Evolutionary conservation across 768 basidiomycete species (phyloP), one percentile per base, ranked within the genome.

Genomic region (Mycena rebaudengoi): DNA sequence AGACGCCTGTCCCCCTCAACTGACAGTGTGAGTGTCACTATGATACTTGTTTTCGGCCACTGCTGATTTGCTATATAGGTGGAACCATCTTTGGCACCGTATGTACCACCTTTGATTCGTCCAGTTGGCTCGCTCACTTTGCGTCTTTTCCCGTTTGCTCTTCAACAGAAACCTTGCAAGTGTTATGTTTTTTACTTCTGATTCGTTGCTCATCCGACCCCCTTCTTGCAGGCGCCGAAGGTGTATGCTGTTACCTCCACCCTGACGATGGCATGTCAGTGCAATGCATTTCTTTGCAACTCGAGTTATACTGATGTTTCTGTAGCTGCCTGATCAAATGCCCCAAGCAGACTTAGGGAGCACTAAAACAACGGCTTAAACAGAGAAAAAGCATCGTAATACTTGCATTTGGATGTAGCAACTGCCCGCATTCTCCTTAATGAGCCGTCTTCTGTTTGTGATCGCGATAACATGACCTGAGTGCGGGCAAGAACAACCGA

Each of bases 21-120:
- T 40, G 56, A 52, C 7, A 43, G 23, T 64, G 62, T 64, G 53
- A 39, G 39, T 23, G 5, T 35, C 7, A 16, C 44, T 18, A 7
- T 7, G n/a, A 30, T 11, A 10, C 23, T 1, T 3, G 5, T n/a
- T 32, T 12, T 28, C 18, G 20, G n/a, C 28, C 18, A 7, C 33
- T 6, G 3, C 16, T 28, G 26, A 20, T 26, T 32, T 33, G 39
- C 18, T 32, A 16, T 21, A n/a, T 30, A 64, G 49, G 62, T 29
- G 54, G 54, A 43, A 64, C 20, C n/a, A 29, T 57, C 50, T 41
- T 55, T 23, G 61, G 62, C 32, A 64, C 62, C 32, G 55, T 62
- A 26, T 14, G 51, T 53, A 45, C n/a, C n/a, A 23, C 16, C n/a
- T 30, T 5, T 11, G 12, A 23, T 21, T 29, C 20, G 20, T 13